Conservation (phyloP, 1,139 yeast species). For the Debaryomyces sp. region DNA sequence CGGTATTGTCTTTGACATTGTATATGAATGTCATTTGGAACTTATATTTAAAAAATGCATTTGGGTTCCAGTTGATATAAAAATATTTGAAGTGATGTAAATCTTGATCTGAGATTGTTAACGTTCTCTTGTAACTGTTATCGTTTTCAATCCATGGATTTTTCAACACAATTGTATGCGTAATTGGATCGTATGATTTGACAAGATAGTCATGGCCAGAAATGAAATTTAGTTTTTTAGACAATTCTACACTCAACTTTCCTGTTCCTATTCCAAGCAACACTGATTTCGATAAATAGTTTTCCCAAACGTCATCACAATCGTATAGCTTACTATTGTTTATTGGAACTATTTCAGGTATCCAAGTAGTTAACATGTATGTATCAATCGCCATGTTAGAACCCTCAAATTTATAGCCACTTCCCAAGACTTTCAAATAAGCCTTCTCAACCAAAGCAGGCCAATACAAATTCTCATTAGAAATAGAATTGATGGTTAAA, state of each 20-base stretch:
- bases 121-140: conserved; percentile 19
- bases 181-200: conserved; percentile 12
- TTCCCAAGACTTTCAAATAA: conserved; percentile 61
- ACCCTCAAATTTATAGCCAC: conserved; percentile 67
- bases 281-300: conserved; percentile 37
- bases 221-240: conserved; percentile 42
- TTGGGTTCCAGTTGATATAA: conserved; percentile 71
- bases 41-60: conserved; percentile 28
- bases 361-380: conserved; percentile 67
- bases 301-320: conserved; percentile 35
- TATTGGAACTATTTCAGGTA: conserved; percentile 63
- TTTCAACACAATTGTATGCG: conserved; percentile 30
- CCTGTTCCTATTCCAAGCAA: conserved; percentile 76
- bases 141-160: conserved; percentile 54
- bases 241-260: conserved; percentile 38
- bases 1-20: conserved; percentile 15
- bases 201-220: conserved; percentile 73
- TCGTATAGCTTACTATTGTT: conserved; percentile 27
- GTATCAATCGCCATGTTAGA: conserved; percentile 83
- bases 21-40: conserved; percentile 39
- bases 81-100: conserved; percentile 51
- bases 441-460: conserved; percentile 82
- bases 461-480: conserved; percentile 51
- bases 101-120: conserved; percentile 27
- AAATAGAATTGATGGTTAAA: conserved; percentile 41